These are phyloP conservation scores for Chrysoporthe cubensis DNA, from an alignment of 2,329 filamentous ascomycete genomes.

Conservation along the genomic window DNA sequence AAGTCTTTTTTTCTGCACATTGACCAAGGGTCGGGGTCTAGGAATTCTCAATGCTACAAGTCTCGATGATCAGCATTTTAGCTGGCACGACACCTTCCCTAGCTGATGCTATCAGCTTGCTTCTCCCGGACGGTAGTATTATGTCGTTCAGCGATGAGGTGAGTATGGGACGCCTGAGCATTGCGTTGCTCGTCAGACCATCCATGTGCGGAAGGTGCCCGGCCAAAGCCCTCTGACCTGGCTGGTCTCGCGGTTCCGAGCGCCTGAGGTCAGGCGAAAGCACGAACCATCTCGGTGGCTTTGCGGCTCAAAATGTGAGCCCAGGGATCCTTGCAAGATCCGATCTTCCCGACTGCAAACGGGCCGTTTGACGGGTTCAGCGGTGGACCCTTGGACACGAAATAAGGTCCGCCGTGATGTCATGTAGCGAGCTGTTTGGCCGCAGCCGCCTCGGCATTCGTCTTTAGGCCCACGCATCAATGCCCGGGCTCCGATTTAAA, in stretches of 20 bases:
- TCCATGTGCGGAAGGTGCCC: neutral
- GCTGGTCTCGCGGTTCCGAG: conserved; percentile 3
- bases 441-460: conserved; percentile 24
- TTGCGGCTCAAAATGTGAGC: conserved; percentile 29
- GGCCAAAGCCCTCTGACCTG: no score
- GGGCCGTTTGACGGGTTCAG: conserved; percentile 29
- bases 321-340: conserved; percentile 17
- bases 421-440: conserved; percentile 22
- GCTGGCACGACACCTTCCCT: neutral
- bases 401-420: conserved; percentile 25
- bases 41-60: conserved; percentile 8
- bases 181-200: conserved; percentile 1
- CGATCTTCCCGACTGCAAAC: conserved; percentile 27
- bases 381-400: conserved; percentile 16
- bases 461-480: conserved; percentile 17
- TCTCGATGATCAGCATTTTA: neutral
- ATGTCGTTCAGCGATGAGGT: neutral
- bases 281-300: conserved; percentile 27
- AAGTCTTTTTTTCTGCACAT: neutral
- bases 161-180: neutral
- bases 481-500: conserved; percentile 21
- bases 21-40: conserved; percentile 8
- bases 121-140: neutral
- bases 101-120: neutral
- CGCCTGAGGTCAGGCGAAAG: conserved; percentile 20